phyloP scores from a whole-genome alignment of 495 filamentous ascomycete species.

The Aspergillus sclerotioniger region DNA sequence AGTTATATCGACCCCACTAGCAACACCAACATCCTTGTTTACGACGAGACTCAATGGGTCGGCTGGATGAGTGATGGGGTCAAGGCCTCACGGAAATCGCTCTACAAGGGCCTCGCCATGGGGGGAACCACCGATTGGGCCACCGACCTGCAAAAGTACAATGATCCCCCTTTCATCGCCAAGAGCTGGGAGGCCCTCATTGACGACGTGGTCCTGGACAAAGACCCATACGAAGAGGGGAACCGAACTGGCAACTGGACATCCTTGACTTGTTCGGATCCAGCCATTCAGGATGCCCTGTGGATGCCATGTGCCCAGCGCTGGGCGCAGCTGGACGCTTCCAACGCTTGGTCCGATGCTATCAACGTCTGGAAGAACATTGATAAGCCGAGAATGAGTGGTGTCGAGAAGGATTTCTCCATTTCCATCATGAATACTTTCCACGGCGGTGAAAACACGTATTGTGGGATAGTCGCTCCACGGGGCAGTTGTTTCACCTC shows the following conservation, averaged over 20 bases:
- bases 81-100: slow-evolving; percentile 16
- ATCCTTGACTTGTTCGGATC: slow-evolving; percentile 16
- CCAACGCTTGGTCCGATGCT: slow-evolving; percentile 22
- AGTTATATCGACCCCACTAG: slow-evolving; percentile 15
- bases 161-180: not conserved
- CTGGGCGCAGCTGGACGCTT: slow-evolving; percentile 22
- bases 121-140: slow-evolving; percentile 42
- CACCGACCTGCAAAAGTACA: slow-evolving; percentile 27
- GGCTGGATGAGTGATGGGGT: slow-evolving; percentile 36
- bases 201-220: not conserved
- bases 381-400: not conserved
- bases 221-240: slow-evolving; percentile 1
- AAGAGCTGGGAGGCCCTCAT: not conserved
- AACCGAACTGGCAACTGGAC: slow-evolving; percentile 25
- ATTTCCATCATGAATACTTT: not conserved
- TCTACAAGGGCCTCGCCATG: slow-evolving; percentile 25
- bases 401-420: slow-evolving; percentile 1
- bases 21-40: slow-evolving; percentile 38
- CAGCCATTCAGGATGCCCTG: not conserved
- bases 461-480: slow-evolving; percentile 15
- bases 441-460: slow-evolving; percentile 2
- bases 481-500: not conserved
- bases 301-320: slow-evolving; percentile 10
- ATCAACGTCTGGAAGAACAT: slow-evolving; percentile 11
- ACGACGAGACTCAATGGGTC: slow-evolving; percentile 36